Evolutionary conservation across 164 flowering plant genomes (phyloP), one percentile per base, ranked within the genome.

Genomic region (Platanus orientalis): DNA sequence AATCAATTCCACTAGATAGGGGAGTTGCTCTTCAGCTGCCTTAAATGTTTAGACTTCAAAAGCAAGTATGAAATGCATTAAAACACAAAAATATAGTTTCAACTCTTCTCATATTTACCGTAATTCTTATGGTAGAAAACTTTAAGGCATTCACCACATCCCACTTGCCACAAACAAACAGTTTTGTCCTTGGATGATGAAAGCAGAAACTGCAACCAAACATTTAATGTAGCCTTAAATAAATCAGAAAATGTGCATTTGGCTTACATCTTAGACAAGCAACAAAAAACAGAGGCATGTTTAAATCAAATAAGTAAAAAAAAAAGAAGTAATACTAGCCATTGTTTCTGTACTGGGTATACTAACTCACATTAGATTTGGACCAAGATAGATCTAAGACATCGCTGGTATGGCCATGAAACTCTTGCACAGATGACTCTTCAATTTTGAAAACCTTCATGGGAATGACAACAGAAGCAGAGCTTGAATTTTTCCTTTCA

Each of bases 161-260:
- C 92, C 58, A 87, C 73, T 80, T 78, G 75, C 97, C 98, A 94
- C 60, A 87, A 27, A 0, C 97, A 84, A 75, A 87, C 97, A 39
- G 97, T 94, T 74, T 80, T 83, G 67, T 94, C 98, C 76, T 58
- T 79, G n/a, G 98, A 94, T 26, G 95, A 80, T 29, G 97, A 90
- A 58, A 94, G 81, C 69, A 90, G 76, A 64, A 52, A 57, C 97
- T 94, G 93, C 81, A 81, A 54, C 30, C 34, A 69, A 64, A 47
- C 13, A 44, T 45, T 1, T 7, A 60, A 34, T 20, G 44, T 62
- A 56, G 36, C 29, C 49, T 62, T 45, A 49, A 17, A 2, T 45
- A 45, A 11, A 50, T 4, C 11, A n/a, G n/a, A n/a, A 47, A 25
- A 42, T 6, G 34, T 51, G 24, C 5, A 30, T 30, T 47, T 61